Conservation (phyloP, 768 basidiomycete species). For the Pholiota conissans region DNA sequence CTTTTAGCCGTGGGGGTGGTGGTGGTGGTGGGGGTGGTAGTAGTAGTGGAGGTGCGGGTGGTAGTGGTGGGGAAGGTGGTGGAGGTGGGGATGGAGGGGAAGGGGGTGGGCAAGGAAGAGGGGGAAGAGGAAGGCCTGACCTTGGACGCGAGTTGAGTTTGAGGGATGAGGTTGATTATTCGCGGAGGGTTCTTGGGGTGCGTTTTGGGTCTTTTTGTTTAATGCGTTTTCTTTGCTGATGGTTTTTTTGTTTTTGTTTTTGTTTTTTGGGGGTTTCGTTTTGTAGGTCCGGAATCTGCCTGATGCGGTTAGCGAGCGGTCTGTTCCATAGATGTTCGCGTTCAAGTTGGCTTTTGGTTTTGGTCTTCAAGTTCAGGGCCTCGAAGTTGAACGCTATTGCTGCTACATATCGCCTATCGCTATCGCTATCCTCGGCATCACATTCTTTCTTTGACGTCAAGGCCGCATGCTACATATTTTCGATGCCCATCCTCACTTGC, state of each 20-base stretch:
- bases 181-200: constrained; percentile 54
- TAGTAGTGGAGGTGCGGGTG: too few relatives aligned
- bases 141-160: constrained; percentile 30
- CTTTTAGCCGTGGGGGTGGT: constrained; percentile 11
- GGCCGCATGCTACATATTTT: too few relatives aligned
- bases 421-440: too few relatives aligned
- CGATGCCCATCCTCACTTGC: too few relatives aligned
- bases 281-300: constrained; percentile 59
- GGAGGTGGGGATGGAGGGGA: too few relatives aligned
- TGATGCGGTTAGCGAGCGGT: constrained; percentile 34
- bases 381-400: background rate
- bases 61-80: too few relatives aligned
- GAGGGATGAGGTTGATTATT: constrained; percentile 58
- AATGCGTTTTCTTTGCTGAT: background rate
- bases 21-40: too few relatives aligned
- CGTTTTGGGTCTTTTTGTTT: constrained; percentile 18
- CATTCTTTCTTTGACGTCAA: too few relatives aligned
- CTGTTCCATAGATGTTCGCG: background rate
- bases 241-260: background rate
- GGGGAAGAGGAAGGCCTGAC: too few relatives aligned
- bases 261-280: background rate
- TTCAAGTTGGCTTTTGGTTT: background rate
- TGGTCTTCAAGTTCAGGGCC: background rate
- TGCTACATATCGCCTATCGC: background rate
- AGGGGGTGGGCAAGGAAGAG: too few relatives aligned